Evolutionary conservation across 306 rosid species (phyloP), one percentile per base, ranked within the genome.

Genomic region (Sphenostylis stenocarpa): DNA sequence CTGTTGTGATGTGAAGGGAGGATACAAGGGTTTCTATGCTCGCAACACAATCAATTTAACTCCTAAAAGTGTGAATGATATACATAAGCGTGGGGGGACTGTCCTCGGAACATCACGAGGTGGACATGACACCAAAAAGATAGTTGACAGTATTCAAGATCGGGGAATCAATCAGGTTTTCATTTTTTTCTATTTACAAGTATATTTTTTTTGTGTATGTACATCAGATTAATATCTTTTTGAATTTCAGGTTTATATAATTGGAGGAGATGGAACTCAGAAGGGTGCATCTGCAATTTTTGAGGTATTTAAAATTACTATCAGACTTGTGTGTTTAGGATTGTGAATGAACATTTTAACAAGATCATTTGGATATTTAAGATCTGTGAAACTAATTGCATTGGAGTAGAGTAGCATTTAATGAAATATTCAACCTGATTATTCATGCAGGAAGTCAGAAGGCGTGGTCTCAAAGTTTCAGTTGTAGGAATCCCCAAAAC

Each of bases 181-280:
- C 65, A 44, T 76, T 71, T 29, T 39, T 65, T 55, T 78, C 67
- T 24, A 20, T 68, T 31, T 16, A 19, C 55, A 26, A 1, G 15
- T 17, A 31, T 31, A 4, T 23, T 48, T 72, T 48, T 72, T 61
- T 63, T 36, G 23, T 74, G 19, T 34, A 14, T 17, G 53, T 28
- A 13, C 34, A 38, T 57, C 20, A 21, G 73, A 73, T 33, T 72
- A 65, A 75, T 49, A 56, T 81, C 44, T 67, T 10, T 72, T 24
- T 67, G 51, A 51, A 74, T 79, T 58, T 49, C 91, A 94, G 98
- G 99, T 95, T 88, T 95, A 92, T 77, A 95, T 95, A 17, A 89
- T 95, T 82, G 99, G 99, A 83, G 99, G 99, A 89, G 97, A 95
- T 75, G 99, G 99, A 86, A 95, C 99, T 63, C 97, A 92, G 70